Evolutionary conservation across 2,329 filamentous ascomycete species (phyloP).

Genomic region (Aspergillus japonicus): DNA sequence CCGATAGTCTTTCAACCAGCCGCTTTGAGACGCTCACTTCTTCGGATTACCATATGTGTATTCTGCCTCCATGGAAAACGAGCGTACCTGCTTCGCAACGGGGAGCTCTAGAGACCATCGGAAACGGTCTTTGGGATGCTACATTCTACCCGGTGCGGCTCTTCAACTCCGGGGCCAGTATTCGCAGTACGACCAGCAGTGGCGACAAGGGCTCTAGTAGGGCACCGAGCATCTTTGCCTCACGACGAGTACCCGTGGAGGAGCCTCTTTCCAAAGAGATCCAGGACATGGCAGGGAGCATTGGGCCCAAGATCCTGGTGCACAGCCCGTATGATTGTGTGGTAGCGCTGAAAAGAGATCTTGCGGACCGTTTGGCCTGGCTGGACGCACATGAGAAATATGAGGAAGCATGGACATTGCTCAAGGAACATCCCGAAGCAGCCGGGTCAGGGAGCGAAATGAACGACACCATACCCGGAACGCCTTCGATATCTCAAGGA

Average conservation of each 20-base stretch:
- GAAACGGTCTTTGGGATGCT: slow-evolving; percentile 79
- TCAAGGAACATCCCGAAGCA: slow-evolving; percentile 82
- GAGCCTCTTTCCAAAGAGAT: slow-evolving; percentile 40
- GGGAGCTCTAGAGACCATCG: slow-evolving; percentile 74
- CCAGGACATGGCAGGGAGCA: slow-evolving; percentile 52
- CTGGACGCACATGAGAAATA: slow-evolving; percentile 78
- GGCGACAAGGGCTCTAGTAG: slow-evolving; percentile 59
- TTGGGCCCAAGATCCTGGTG: slow-evolving; percentile 81
- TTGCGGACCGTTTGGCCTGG: slow-evolving; percentile 83
- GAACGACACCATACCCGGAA: slow-evolving; percentile 33
- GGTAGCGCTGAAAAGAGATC: slow-evolving; percentile 82
- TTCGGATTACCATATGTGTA: slow-evolving; percentile 85
- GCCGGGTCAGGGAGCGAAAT: slow-evolving; percentile 43
- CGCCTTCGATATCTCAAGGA: slow-evolving; percentile 36
- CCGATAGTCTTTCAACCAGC: slow-evolving; percentile 80
- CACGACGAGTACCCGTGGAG: slow-evolving; percentile 49
- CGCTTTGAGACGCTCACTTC: slow-evolving; percentile 82
- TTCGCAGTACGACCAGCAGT: slow-evolving; percentile 56
- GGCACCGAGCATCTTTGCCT: slow-evolving; percentile 54
- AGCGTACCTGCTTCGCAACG: slow-evolving; percentile 63
- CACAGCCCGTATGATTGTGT: slow-evolving; percentile 97
- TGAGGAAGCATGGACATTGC: slow-evolving; percentile 80
- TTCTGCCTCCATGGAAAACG: slow-evolving; percentile 74
- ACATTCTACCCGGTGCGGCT: slow-evolving; percentile 83
- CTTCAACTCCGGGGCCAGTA: slow-evolving; percentile 82